phyloP scores from a whole-genome alignment of 495 filamentous ascomycete genomes.

The Trichocladium antarcticum region DNA sequence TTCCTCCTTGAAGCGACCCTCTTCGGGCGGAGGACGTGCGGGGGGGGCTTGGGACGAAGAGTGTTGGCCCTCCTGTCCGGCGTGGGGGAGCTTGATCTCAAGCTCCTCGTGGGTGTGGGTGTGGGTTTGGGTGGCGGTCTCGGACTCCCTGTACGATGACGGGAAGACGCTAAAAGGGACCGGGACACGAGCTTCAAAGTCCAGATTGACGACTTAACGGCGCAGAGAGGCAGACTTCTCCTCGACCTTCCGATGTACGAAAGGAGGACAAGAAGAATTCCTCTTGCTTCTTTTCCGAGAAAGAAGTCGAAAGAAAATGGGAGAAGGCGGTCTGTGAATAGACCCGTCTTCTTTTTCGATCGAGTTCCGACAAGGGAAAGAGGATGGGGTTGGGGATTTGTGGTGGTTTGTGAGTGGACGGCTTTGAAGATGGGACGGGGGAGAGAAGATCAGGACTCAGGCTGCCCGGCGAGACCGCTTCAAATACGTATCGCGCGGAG shows the following conservation, averaged over 20 bases:
- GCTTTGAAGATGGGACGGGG: constrained; percentile 12
- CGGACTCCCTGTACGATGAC: constrained; percentile 91
- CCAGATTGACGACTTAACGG: constrained; percentile 81
- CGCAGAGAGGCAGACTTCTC: constrained; percentile 65
- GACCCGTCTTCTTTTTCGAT: constrained; percentile 29
- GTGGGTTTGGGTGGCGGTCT: constrained; percentile 60
- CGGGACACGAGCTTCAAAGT: constrained; percentile 99
- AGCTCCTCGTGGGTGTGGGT: constrained; percentile 61
- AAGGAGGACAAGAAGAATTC: constrained; percentile 93
- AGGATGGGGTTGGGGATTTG: constrained; percentile 14
- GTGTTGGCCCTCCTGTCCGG: constrained; percentile 92
- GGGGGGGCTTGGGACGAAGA: constrained; percentile 51
- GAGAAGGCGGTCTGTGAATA: constrained; percentile 26
- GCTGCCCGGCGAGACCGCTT: constrained; percentile 22
- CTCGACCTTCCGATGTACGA: constrained; percentile 88
- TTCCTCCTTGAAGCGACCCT: constrained; percentile 63
- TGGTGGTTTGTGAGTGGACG: constrained; percentile 22
- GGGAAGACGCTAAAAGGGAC: constrained; percentile 99
- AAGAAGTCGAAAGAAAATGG: constrained; percentile 38
- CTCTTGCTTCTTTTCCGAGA: constrained; percentile 55
- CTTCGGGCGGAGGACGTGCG: constrained; percentile 49
- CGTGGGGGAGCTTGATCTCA: constrained; percentile 69
- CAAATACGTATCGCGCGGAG: constrained; percentile 26
- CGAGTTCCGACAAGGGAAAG: constrained; percentile 20
- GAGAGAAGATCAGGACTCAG: constrained; percentile 13